These are phyloP conservation scores for Solanum hybrid DNA, from an alignment of 305 asterid species.

Conservation along the genomic window DNA sequence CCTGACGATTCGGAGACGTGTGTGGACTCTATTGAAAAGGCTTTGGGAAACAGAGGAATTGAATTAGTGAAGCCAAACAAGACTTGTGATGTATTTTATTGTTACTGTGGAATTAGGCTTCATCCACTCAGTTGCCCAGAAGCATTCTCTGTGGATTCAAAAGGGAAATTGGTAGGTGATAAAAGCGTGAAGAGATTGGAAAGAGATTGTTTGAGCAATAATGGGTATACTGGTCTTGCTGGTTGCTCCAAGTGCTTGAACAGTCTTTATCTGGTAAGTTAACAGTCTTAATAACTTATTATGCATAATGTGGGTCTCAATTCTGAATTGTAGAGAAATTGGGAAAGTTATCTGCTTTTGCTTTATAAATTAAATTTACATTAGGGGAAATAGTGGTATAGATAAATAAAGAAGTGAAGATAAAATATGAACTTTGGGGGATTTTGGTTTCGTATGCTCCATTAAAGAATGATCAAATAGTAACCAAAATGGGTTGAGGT, in stretches of 20 bases:
- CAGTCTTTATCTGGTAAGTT: conserved; percentile 43
- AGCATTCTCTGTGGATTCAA: conserved; percentile 42
- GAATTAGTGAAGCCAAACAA: conserved; percentile 49
- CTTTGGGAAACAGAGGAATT: conserved; percentile 47
- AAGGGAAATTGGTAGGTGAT: conserved; percentile 49
- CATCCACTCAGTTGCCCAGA: conserved; percentile 73
- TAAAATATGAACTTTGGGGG: neutral
- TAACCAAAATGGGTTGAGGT: neutral
- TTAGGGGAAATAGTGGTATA: neutral
- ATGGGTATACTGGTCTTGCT: conserved; percentile 36
- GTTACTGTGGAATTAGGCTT: conserved; percentile 78
- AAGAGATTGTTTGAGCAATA: conserved; percentile 40
- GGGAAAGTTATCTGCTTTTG: neutral
- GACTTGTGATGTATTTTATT: conserved; percentile 77
- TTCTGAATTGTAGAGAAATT: neutral
- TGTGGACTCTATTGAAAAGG: conserved; percentile 66
- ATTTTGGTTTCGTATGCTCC: neutral
- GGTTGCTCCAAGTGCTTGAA: conserved; percentile 72
- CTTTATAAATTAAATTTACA: neutral
- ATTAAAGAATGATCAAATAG: neutral
- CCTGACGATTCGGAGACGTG: conserved; percentile 91
- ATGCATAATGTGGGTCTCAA: neutral
- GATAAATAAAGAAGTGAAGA: neutral
- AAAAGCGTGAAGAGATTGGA: conserved; percentile 56
- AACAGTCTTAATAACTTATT: neutral